Evolutionary conservation across 2,329 filamentous ascomycete genomes (phyloP).

Genomic region (Pseudopithomyces maydicus): DNA sequence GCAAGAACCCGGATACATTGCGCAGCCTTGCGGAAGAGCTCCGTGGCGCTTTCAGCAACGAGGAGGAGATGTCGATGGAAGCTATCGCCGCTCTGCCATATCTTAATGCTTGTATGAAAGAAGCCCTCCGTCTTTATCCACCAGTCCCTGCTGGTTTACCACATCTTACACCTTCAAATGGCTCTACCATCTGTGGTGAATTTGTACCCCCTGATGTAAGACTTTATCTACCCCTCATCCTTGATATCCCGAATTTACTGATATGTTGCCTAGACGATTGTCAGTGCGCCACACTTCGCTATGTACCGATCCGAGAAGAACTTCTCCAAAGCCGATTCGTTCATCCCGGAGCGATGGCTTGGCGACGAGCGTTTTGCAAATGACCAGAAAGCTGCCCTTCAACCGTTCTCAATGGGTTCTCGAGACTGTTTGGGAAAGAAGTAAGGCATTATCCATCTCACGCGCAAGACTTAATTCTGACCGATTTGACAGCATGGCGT

Average conservation of each 20-base stretch:
- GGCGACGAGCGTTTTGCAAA: conserved; percentile 25
- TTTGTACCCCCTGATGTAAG: conserved; percentile 40
- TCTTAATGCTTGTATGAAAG: conserved; percentile 49
- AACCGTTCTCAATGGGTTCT: conserved; percentile 52
- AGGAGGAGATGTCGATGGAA: conserved; percentile 43
- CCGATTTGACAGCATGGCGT: conserved; percentile 34
- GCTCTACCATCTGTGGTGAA: conserved; percentile 43
- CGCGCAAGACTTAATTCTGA: conserved; percentile 4
- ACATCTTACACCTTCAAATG: conserved; percentile 39
- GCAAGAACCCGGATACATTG: conserved; percentile 34
- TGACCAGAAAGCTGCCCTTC: conserved; percentile 42
- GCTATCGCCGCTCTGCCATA: conserved; percentile 38
- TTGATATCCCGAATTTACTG: neutral
- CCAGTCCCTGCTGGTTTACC: conserved; percentile 44
- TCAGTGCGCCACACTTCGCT: neutral
- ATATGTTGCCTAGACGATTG: neutral
- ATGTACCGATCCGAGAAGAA: conserved; percentile 23
- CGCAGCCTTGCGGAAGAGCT: conserved; percentile 34
- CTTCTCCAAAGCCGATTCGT: conserved; percentile 44
- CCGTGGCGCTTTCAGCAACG: conserved; percentile 26
- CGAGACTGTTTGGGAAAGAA: conserved; percentile 47
- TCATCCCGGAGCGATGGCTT: conserved; percentile 51
- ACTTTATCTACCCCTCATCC: neutral
- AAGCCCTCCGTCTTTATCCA: conserved; percentile 50
- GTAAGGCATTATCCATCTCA: conserved; percentile 25